These are phyloP conservation scores for Cryptococcus sp. DNA, from an alignment of 1,284 basidiomycete genomes.

Conservation along the genomic window DNA sequence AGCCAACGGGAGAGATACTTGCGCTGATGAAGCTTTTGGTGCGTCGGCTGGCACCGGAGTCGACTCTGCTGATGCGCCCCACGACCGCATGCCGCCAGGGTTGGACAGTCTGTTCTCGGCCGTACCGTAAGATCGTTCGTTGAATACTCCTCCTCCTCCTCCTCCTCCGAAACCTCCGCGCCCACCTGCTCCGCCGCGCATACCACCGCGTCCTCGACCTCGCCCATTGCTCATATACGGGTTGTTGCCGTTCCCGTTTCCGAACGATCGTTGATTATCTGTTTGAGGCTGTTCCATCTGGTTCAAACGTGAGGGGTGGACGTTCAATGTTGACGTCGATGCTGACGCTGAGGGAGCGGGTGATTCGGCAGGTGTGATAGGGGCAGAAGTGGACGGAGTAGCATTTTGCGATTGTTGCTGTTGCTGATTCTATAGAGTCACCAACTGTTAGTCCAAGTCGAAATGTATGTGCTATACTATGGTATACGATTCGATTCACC, in stretches of 20 bases:
- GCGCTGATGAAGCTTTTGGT: background rate
- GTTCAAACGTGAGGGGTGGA: slow-evolving; percentile 41
- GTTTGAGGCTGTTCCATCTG: slow-evolving; percentile 13
- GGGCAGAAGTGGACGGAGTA: slow-evolving; percentile 1
- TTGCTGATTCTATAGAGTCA: background rate
- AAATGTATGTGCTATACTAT: background rate
- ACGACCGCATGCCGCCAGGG: slow-evolving; percentile 46
- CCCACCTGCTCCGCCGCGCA: slow-evolving; percentile 16
- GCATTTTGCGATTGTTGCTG: background rate
- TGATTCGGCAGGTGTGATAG: slow-evolving; percentile 9
- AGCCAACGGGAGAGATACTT: too few relatives aligned
- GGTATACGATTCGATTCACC: slow-evolving; percentile 36
- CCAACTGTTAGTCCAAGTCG: background rate
- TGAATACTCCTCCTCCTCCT: slow-evolving; percentile 14
- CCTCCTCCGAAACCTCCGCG: slow-evolving; percentile 13
- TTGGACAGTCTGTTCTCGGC: slow-evolving; percentile 37
- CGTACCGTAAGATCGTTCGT: slow-evolving; percentile 15
- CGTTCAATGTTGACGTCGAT: slow-evolving; percentile 3
- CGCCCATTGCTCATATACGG: slow-evolving; percentile 9
- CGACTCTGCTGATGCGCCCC: slow-evolving; percentile 30
- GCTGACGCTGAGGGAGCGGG: slow-evolving; percentile 14
- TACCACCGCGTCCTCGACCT: slow-evolving; percentile 10
- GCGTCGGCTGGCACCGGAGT: background rate
- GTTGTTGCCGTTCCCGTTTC: too few relatives aligned
- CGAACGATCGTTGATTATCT: background rate